These are phyloP conservation scores for Fusarium sp. DNA, from an alignment of 2,329 filamentous ascomycete species.

Conservation along the genomic window DNA sequence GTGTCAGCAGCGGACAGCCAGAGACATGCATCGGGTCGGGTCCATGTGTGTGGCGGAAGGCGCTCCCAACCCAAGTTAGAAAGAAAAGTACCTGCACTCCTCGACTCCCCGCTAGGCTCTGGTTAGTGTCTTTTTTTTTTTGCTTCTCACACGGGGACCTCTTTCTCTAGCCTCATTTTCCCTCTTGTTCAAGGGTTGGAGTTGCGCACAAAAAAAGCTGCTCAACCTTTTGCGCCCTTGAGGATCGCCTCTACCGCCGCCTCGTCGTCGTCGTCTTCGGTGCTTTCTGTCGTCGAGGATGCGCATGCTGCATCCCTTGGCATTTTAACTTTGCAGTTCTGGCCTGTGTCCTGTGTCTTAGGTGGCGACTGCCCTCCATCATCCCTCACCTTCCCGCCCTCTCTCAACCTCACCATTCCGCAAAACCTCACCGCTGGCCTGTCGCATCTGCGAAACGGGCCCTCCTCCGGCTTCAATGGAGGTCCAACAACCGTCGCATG, in stretches of 20 bases:
- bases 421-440: constrained; percentile 17
- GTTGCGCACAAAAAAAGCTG: constrained; percentile 9
- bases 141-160: constrained; percentile 15
- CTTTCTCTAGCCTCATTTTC: constrained; percentile 33
- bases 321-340: constrained; percentile 21
- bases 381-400: constrained; percentile 27
- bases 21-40: constrained; percentile 9
- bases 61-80: background rate
- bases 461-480: constrained; percentile 38
- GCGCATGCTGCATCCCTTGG: constrained; percentile 14
- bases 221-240: background rate
- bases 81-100: constrained; percentile 8
- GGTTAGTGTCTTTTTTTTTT: constrained; percentile 10
- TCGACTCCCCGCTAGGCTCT: constrained; percentile 1
- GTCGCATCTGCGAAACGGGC: constrained; percentile 36
- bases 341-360: constrained; percentile 31
- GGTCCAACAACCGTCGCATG: constrained; percentile 31
- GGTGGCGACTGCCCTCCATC: constrained; percentile 35
- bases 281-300: constrained; percentile 16
- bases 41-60: constrained; percentile 8
- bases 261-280: background rate
- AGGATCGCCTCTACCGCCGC: constrained; percentile 4
- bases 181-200: constrained; percentile 8
- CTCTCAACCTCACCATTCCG: constrained; percentile 14
- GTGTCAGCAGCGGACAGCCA: background rate